Evolutionary conservation across 805 yeast species (phyloP), one percentile per base, ranked within the genome.

Genomic region (Suhomyces pyralidae): DNA sequence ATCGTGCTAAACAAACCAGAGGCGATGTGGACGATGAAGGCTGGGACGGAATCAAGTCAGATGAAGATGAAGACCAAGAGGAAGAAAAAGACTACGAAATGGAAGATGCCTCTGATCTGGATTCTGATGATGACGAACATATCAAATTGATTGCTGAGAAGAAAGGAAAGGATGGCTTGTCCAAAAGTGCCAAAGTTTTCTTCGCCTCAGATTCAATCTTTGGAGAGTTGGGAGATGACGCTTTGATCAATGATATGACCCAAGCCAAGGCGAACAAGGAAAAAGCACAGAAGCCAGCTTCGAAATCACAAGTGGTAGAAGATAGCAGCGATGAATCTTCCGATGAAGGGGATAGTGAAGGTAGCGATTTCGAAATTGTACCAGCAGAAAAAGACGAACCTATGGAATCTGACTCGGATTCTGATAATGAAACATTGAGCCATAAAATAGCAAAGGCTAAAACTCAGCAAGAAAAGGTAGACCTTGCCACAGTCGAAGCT

Each of bases 401-500:
- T n/a, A 53, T 62, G n/a, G 80, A 73, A 46, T 73, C 77, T 10
- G 82, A 77, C 52, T 67, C 69, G 53, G 83, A 80, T 58, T 76
- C 81, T 2, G 87, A 82, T 32, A 83, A 77, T 49, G 87, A 83
- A 25, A 57, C 56, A 34, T 54, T 63, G 19, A 56, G 63, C 14
- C 64, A 67, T 61, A 50, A 73, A 62, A 54, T 74, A 69, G 57
- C 76, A 71, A 62, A 66, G 64, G 61, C 74, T 48, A 61, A 74
- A 66, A 58, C 73, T 68, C 89, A 87, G 58, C 74, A 81, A 53
- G 78, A 82, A 49, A 86, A 83, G 55, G 84, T 90, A 48, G 96
- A 90, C 57, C 76, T 92, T 55, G 96, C 94, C 17, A 91, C 97
- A 1, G 96, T 88, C 1, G 96, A 91, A 67, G 97, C 97, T 5